These are phyloP conservation scores for Basipetospora chlamydospora DNA, from an alignment of 2,329 filamentous ascomycete genomes.

Conservation along the genomic window DNA sequence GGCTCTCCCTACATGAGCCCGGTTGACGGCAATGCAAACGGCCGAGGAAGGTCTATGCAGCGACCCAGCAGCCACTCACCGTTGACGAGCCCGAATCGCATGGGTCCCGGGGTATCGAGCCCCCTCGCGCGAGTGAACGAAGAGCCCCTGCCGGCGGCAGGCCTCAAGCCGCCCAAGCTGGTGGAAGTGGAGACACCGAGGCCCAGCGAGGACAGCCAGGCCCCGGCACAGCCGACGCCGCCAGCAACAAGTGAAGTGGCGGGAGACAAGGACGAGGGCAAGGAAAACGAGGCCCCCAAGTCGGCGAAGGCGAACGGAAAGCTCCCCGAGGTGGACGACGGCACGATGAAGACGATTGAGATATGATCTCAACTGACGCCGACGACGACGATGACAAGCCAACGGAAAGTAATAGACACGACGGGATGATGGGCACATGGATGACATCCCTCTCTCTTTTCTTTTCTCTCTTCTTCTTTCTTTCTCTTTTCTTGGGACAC, in stretches of 20 bases:
- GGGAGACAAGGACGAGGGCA: conserved; percentile 24
- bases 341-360: conserved; percentile 47
- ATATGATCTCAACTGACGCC: conserved; percentile 23
- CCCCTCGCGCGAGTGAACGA: conserved; percentile 63
- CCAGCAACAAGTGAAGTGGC: conserved; percentile 16
- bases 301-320: conserved; percentile 27
- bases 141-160: conserved; percentile 35
- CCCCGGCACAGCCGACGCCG: conserved; percentile 17
- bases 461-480: too few relatives aligned
- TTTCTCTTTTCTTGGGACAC: too few relatives aligned
- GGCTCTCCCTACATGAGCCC: conserved; percentile 51
- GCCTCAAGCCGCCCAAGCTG: conserved; percentile 30
- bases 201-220: conserved; percentile 27
- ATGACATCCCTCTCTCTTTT: too few relatives aligned
- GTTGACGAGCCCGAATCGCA: conserved; percentile 48
- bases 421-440: too few relatives aligned
- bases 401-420: too few relatives aligned
- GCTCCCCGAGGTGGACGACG: conserved; percentile 27
- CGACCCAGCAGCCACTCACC: conserved; percentile 51
- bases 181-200: conserved; percentile 40
- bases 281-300: conserved; percentile 17
- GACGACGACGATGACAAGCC: too few relatives aligned
- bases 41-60: conserved; percentile 58
- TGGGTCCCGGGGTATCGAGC: conserved; percentile 52
- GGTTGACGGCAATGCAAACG: conserved; percentile 40